phyloP scores from a whole-genome alignment of 108 stramenopile genomes.

The Cylindrotheca fusiformis region DNA sequence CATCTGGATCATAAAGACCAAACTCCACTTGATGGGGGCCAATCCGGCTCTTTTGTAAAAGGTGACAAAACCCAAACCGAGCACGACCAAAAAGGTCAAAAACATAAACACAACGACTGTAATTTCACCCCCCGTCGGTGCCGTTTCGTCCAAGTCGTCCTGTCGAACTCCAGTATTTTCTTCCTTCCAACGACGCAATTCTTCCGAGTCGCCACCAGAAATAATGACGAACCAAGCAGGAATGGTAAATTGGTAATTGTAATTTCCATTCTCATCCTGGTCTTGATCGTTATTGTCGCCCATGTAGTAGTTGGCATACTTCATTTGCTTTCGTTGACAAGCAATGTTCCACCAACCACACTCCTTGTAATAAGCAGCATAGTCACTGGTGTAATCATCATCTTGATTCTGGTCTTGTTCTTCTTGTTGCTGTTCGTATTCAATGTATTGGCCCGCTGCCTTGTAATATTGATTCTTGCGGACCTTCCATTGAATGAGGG shows the following conservation, averaged over 20 bases:
- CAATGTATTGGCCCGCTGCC: background rate
- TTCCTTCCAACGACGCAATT: slow-evolving; percentile 9
- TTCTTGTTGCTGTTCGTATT: slow-evolving; percentile 44
- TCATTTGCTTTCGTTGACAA: slow-evolving; percentile 44
- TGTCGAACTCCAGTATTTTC: slow-evolving; percentile 7
- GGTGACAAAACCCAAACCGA: slow-evolving; percentile 27
- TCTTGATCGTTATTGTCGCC: slow-evolving; percentile 17
- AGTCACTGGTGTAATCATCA: slow-evolving; percentile 8
- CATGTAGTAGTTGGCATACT: slow-evolving; percentile 28
- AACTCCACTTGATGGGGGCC: background rate
- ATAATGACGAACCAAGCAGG: slow-evolving; percentile 41
- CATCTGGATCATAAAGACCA: slow-evolving; percentile 33
- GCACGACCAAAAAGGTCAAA: slow-evolving; percentile 39
- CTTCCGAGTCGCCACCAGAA: slow-evolving; percentile 41
- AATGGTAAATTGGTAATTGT: slow-evolving; percentile 17
- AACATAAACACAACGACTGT: slow-evolving; percentile 41
- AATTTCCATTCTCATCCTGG: slow-evolving; percentile 10
- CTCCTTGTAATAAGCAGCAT: slow-evolving; percentile 21
- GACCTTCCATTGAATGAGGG: background rate
- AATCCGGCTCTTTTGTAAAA: slow-evolving; percentile 23
- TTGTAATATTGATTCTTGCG: background rate
- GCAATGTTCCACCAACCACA: slow-evolving; percentile 8
- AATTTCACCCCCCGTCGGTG: slow-evolving; percentile 15
- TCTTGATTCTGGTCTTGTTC: slow-evolving; percentile 35
- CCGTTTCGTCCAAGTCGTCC: slow-evolving; percentile 3